A percentile compares a stretch with the other conserved stretches of the same genome.
These are phyloP conservation scores for Trametes villosa DNA, from an alignment of 768 basidiomycete species.

Conservation along the genomic window DNA sequence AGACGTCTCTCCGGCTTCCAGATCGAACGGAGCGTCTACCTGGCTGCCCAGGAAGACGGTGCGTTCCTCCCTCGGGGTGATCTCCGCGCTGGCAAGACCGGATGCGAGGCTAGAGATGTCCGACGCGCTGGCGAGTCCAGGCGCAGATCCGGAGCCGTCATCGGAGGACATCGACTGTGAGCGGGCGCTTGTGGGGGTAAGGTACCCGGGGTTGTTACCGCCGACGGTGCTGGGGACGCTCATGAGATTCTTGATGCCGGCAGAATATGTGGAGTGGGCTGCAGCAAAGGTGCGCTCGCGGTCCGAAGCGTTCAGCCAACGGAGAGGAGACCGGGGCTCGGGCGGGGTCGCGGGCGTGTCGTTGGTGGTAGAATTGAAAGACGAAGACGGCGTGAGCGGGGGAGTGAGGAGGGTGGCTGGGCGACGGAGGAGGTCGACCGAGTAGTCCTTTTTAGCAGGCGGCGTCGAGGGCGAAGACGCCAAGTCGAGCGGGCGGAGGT, in stretches of 20 bases:
- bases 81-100: conserved; percentile 18
- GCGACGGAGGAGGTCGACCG: conserved; percentile 25
- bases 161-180: conserved; percentile 26
- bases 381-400: conserved; percentile 71
- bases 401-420: conserved; percentile 57
- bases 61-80: conserved; percentile 24
- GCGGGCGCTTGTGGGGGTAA: conserved; percentile 26
- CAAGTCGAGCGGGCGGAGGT: conserved; percentile 40
- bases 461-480: conserved; percentile 30
- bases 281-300: conserved; percentile 7
- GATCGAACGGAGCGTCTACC: neutral
- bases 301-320: conserved; percentile 19
- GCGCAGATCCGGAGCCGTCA: conserved; percentile 4
- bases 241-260: conserved; percentile 16
- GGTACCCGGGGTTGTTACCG: conserved; percentile 18
- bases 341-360: conserved; percentile 32
- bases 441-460: conserved; percentile 24
- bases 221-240: conserved; percentile 1
- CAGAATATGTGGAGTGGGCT: conserved; percentile 10
- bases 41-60: conserved; percentile 4
- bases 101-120: conserved; percentile 7
- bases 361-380: conserved; percentile 44
- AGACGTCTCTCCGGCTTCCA: conserved; percentile 12
- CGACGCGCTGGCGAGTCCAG: neutral
- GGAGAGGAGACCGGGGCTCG: conserved; percentile 22